Evolutionary conservation across 1,284 basidiomycete species (phyloP).

Genomic region (Xerocomus nothofagi): DNA sequence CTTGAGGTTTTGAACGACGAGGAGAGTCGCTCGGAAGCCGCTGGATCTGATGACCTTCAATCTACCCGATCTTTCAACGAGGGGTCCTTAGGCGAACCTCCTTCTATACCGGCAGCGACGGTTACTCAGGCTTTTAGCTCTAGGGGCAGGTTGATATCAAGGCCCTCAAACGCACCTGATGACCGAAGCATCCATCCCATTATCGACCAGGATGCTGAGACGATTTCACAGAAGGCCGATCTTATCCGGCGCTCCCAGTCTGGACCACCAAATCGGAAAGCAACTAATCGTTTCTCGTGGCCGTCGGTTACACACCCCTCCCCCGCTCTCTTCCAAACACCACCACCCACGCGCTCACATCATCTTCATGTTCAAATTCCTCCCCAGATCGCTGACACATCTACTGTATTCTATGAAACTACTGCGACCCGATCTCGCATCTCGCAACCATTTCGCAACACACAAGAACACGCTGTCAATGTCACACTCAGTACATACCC

Average conservation of each 20-base stretch:
- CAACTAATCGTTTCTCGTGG: slow-evolving; percentile 38
- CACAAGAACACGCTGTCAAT: slow-evolving; percentile 26
- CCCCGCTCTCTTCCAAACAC: slow-evolving; percentile 43
- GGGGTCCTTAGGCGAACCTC: slow-evolving; percentile 26
- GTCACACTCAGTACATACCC: slow-evolving; percentile 40
- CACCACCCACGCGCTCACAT: slow-evolving; percentile 38
- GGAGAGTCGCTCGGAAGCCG: slow-evolving; percentile 54
- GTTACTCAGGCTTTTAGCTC: slow-evolving; percentile 13
- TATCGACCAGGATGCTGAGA: slow-evolving; percentile 26
- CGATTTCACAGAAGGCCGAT: slow-evolving; percentile 35
- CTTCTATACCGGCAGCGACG: slow-evolving; percentile 14
- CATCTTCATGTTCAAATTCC: slow-evolving; percentile 34
- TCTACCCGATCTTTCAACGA: slow-evolving; percentile 64
- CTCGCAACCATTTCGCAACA: slow-evolving; percentile 15
- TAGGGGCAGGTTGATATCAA: slow-evolving; percentile 30
- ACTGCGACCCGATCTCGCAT: slow-evolving; percentile 36
- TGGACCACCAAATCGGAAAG: slow-evolving; percentile 38
- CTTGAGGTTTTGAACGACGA: slow-evolving; percentile 61
- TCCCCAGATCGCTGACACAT: slow-evolving; percentile 36
- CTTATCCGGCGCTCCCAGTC: slow-evolving; percentile 43
- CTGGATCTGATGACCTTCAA: slow-evolving; percentile 63
- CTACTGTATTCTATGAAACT: slow-evolving; percentile 63
- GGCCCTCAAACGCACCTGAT: slow-evolving; percentile 8
- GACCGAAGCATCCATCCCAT: slow-evolving; percentile 14
- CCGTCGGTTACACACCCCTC: slow-evolving; percentile 34